Evolutionary conservation across 1,284 basidiomycete species (phyloP), one percentile per base, ranked within the genome.

Genomic region (Baeospora myosura): DNA sequence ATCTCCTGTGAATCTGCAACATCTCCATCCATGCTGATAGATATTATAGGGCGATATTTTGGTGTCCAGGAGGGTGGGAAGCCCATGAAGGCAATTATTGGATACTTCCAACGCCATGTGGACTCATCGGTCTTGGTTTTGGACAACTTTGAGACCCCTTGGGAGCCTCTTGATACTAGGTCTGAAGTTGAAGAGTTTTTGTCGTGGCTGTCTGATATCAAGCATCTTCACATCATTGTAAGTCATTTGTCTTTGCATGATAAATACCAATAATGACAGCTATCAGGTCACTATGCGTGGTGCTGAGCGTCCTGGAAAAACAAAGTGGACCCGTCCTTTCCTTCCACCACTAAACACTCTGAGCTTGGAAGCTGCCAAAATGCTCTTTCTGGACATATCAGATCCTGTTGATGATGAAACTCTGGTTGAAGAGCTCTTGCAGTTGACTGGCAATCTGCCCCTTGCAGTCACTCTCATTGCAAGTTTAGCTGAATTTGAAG

Each of bases 131-230:
- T 64, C 4, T 28, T 62, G 23, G 42, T 59, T 3, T 44, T 61
- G 6, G 59, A 61, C 40, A 63, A 61, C 37, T 52, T 63, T 11
- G 61, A 63, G 41, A 58, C 60, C 1, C 48, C 53, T 3, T 63
- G 59, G 60, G 58, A 61, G 33, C 40, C 49, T 1, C 21, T 39
- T 6, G 29, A 45, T 4, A 45, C 46, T 4, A 52, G 53, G 6
- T 23, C 48, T 10, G 52, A 50, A 12, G 48, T 55, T 1, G 60
- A 63, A 44, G 33, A 30, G 1, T 36, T 62, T 4, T 43, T 63
- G 7, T 37, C 43, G 2, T 35, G 52, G 7, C 34, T 63, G 0
- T 43, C 52, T 4, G 51, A 50, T 2, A 38, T 61, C 6, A 14
- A 31, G 4, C 51, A 45, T 5, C 34, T 59, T 3, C 49, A 49